Percentiles rank a stretch among this genome's conserved stretches.
These are phyloP conservation scores for Fusarium beomiforme DNA, from an alignment of 2,329 filamentous ascomycete species.

Conservation along the genomic window DNA sequence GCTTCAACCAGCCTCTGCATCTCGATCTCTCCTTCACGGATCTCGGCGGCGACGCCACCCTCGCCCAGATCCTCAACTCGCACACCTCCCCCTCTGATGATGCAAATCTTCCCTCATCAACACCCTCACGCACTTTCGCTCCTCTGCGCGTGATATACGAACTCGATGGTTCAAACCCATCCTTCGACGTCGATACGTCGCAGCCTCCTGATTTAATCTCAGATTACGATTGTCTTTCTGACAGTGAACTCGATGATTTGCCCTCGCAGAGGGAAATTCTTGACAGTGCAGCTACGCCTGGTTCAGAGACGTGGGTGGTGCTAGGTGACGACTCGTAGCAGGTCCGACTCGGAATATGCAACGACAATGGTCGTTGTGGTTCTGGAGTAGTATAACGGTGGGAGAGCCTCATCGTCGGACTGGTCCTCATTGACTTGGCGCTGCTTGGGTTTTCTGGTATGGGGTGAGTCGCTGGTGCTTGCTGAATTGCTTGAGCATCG, in stretches of 20 bases:
- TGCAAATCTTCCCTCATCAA: constrained; percentile 8
- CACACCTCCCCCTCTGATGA: constrained; percentile 25
- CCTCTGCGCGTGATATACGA: constrained; percentile 55
- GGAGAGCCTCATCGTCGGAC: constrained; percentile 49
- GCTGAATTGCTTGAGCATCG: constrained; percentile 43
- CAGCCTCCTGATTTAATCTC: constrained; percentile 50
- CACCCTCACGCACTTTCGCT: constrained; percentile 38
- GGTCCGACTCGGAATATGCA: constrained; percentile 50
- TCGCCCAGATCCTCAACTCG: constrained; percentile 49
- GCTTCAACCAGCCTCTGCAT: constrained; percentile 43
- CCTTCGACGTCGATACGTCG: constrained; percentile 49
- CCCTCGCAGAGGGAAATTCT: constrained; percentile 47
- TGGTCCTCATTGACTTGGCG: constrained; percentile 49
- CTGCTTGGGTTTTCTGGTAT: constrained; percentile 9
- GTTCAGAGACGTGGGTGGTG: constrained; percentile 54
- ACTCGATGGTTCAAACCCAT: constrained; percentile 46
- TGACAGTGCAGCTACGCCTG: constrained; percentile 42
- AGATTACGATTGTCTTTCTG: constrained; percentile 52
- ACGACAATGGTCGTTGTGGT: constrained; percentile 40
- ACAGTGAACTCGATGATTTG: constrained; percentile 48
- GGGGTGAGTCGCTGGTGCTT: constrained; percentile 40
- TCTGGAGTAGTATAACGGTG: constrained; percentile 40
- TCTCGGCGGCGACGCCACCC: constrained; percentile 52
- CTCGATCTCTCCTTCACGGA: constrained; percentile 57
- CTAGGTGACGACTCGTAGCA: constrained; percentile 59